phyloP scores from a whole-genome alignment of 768 basidiomycete species.

The Russula earlei region DNA sequence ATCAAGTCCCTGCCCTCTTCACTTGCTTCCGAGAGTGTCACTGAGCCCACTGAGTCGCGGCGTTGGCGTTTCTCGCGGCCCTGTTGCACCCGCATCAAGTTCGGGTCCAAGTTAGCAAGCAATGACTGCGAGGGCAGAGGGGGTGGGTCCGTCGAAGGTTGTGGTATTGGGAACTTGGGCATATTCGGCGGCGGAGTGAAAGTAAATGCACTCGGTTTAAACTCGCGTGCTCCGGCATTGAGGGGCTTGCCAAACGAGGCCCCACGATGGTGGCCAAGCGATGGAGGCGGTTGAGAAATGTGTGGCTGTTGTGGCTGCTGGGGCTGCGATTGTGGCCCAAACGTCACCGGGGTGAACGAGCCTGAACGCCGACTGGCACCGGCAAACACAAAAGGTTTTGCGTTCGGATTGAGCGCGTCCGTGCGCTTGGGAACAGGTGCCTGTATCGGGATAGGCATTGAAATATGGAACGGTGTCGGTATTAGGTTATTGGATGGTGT shows the following conservation, averaged over 20 bases:
- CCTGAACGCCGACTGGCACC: constrained; percentile 35
- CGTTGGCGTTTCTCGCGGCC: constrained; percentile 77
- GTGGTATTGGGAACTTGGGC: constrained; percentile 43
- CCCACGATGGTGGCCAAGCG: constrained; percentile 29
- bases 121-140: constrained; percentile 30
- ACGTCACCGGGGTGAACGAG: constrained; percentile 26
- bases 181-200: constrained; percentile 65
- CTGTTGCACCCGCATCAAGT: constrained; percentile 38
- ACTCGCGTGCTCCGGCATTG: constrained; percentile 71
- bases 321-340: constrained; percentile 27
- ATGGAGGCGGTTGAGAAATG: not conserved
- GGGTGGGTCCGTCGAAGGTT: constrained; percentile 23
- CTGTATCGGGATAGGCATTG: constrained; percentile 12
- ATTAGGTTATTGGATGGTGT: constrained; percentile 18
- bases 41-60: constrained; percentile 35
- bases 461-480: constrained; percentile 12
- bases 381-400: constrained; percentile 73
- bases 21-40: constrained; percentile 40
- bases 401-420: constrained; percentile 59
- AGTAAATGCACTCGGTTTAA: constrained; percentile 68
- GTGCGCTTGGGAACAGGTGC: constrained; percentile 19
- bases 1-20: constrained; percentile 41
- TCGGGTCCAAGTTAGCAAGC: not conserved
- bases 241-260: constrained; percentile 56
- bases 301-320: not conserved